Evolutionary conservation across 495 filamentous ascomycete genomes (phyloP).

Genomic region (Annulohypoxylon maeteangense): DNA sequence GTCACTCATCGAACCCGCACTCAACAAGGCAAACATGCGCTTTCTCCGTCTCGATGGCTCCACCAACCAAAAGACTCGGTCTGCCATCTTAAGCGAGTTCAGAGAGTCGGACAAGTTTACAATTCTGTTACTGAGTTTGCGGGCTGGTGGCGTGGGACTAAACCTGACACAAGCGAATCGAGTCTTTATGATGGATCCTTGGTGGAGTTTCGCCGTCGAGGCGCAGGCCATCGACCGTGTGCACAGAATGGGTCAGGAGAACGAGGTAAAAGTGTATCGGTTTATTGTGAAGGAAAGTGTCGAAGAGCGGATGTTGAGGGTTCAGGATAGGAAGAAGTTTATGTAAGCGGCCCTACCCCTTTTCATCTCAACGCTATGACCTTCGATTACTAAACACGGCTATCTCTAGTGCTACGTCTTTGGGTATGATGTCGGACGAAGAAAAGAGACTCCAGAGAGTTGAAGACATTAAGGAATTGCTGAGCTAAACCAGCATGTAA

Average conservation of each 20-base stretch:
- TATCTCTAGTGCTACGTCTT: slow-evolving; percentile 77
- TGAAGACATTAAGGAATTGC: slow-evolving; percentile 92
- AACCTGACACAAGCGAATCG: slow-evolving; percentile 89
- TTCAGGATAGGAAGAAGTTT: slow-evolving; percentile 96
- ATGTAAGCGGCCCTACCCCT: slow-evolving; percentile 67
- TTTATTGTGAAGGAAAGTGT: slow-evolving; percentile 93
- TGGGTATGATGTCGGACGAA: slow-evolving; percentile 94
- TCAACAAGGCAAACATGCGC: slow-evolving; percentile 74
- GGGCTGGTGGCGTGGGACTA: slow-evolving; percentile 92
- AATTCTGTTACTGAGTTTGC: slow-evolving; percentile 83
- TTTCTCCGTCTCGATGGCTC: slow-evolving; percentile 90
- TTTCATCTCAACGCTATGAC: background rate
- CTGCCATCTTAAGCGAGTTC: slow-evolving; percentile 79
- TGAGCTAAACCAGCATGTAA: slow-evolving; percentile 65
- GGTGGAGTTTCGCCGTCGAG: slow-evolving; percentile 98
- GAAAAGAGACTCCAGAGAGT: slow-evolving; percentile 90
- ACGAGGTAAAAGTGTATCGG: slow-evolving; percentile 83
- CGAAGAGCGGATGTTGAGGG: slow-evolving; percentile 90
- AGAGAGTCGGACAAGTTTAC: slow-evolving; percentile 59
- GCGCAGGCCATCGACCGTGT: slow-evolving; percentile 98
- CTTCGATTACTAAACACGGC: slow-evolving; percentile 14
- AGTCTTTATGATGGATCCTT: slow-evolving; percentile 99
- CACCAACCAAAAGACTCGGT: slow-evolving; percentile 85
- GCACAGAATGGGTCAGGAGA: slow-evolving; percentile 96
- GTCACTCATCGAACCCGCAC: slow-evolving; percentile 83